phyloP scores from a whole-genome alignment of 2,329 filamentous ascomycete species.

The Fusarium albidum region DNA sequence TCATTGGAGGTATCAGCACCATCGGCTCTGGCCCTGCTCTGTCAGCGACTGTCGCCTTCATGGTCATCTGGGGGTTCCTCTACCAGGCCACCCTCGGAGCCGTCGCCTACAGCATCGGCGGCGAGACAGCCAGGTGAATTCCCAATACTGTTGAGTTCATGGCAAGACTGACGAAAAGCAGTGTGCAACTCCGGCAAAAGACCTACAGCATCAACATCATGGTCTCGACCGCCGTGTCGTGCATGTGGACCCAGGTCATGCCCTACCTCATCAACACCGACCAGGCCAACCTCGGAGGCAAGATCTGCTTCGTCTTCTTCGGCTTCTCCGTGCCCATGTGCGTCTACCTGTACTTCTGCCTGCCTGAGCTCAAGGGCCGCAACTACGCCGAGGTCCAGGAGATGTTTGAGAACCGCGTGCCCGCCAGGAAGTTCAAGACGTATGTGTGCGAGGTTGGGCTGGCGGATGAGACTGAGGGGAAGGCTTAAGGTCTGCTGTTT shows the following conservation, averaged over 20 bases:
- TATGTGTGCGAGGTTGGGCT: slow-evolving; percentile 23
- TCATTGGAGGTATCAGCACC: slow-evolving; percentile 44
- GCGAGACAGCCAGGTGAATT: slow-evolving; percentile 40
- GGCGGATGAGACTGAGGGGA: slow-evolving; percentile 6
- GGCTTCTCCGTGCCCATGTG: slow-evolving; percentile 41
- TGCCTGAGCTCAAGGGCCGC: slow-evolving; percentile 47
- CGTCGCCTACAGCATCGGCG: slow-evolving; percentile 42
- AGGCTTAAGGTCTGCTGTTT: too few relatives aligned
- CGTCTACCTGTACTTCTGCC: slow-evolving; percentile 44
- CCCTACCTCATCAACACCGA: slow-evolving; percentile 41
- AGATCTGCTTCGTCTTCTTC: slow-evolving; percentile 45
- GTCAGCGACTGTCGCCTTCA: slow-evolving; percentile 39
- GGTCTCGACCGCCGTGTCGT: slow-evolving; percentile 41
- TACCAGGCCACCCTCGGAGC: slow-evolving; percentile 43
- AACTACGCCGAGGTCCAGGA: slow-evolving; percentile 32
- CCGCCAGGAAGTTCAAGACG: slow-evolving; percentile 24
- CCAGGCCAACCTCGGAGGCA: slow-evolving; percentile 44
- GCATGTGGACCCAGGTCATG: slow-evolving; percentile 41
- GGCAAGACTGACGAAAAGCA: not conserved
- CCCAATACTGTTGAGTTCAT: too few relatives aligned
- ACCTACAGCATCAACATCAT: slow-evolving; percentile 47
- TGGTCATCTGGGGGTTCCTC: slow-evolving; percentile 40
- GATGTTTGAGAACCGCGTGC: slow-evolving; percentile 27
- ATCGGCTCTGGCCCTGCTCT: slow-evolving; percentile 33
- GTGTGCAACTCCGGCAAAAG: slow-evolving; percentile 42